These are phyloP conservation scores for Phylloporus arenicola DNA, from an alignment of 768 basidiomycete species.

Conservation along the genomic window DNA sequence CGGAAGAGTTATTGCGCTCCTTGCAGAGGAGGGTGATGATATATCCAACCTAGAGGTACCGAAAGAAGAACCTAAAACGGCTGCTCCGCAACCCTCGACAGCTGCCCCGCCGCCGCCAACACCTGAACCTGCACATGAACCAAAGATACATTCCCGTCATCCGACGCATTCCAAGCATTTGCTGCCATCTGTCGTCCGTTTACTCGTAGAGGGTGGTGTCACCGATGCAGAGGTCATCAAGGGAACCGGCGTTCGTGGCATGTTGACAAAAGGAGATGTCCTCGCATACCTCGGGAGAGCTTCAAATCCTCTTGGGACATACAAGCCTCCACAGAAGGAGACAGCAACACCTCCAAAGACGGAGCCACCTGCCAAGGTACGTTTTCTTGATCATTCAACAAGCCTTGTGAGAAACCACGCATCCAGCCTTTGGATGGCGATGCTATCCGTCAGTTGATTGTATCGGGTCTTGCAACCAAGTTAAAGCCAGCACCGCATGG, in stretches of 20 bases:
- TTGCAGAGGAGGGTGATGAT: conserved; percentile 96
- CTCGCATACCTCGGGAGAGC: conserved; percentile 82
- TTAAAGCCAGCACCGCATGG: conserved; percentile 45
- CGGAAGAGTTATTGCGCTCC: conserved; percentile 83
- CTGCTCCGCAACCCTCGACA: conserved; percentile 18
- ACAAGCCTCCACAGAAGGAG: conserved; percentile 41
- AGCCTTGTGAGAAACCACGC: neutral
- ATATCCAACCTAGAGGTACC: conserved; percentile 76
- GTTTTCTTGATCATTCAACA: neutral
- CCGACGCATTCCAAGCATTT: conserved; percentile 60
- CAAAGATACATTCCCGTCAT: conserved; percentile 33
- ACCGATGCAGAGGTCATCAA: conserved; percentile 62
- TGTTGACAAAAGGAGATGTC: conserved; percentile 96
- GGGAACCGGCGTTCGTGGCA: conserved; percentile 86
- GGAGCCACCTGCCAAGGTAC: conserved; percentile 35
- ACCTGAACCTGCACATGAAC: conserved; percentile 20
- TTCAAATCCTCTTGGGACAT: conserved; percentile 70
- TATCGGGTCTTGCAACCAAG: conserved; percentile 51
- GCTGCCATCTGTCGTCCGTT: conserved; percentile 86
- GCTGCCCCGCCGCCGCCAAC: conserved; percentile 18
- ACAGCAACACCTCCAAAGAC: conserved; percentile 30
- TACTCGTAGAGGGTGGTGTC: conserved; percentile 57
- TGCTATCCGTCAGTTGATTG: conserved; percentile 60
- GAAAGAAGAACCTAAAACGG: conserved; percentile 30
- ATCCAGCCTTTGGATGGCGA: conserved; percentile 55